These are phyloP conservation scores for Cryptomeria japonica DNA, from an alignment of 75 land plant genomes.

Conservation along the genomic window DNA sequence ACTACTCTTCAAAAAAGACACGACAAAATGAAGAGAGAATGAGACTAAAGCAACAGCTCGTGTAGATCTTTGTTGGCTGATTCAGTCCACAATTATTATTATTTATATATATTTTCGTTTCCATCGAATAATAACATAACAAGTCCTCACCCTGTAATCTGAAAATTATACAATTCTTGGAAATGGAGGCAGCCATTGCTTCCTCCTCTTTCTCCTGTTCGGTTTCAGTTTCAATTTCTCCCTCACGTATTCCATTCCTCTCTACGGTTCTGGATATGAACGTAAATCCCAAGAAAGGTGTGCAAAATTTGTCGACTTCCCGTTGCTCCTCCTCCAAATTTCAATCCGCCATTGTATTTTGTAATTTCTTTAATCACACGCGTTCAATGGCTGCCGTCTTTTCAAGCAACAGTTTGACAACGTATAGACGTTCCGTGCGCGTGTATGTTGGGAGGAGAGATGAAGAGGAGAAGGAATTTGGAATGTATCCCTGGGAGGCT, in stretches of 20 bases:
- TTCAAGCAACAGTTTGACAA: neutral
- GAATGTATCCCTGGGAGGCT: constrained; percentile 3
- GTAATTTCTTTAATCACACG: neutral
- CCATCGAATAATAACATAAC: neutral
- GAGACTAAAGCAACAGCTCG: too few relatives aligned
- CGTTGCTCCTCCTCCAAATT: neutral
- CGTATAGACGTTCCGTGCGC: neutral
- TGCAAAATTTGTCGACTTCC: neutral
- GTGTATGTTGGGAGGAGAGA: neutral
- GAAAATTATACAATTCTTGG: neutral
- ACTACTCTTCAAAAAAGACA: too few relatives aligned
- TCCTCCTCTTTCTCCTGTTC: neutral
- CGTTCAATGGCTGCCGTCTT: neutral
- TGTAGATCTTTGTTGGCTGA: neutral
- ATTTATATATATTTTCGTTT: neutral
- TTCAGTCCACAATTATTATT: neutral
- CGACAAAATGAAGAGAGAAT: too few relatives aligned
- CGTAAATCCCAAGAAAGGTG: neutral
- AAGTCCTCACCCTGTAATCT: neutral
- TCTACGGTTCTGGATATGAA: neutral
- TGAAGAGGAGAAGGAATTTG: neutral
- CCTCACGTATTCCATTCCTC: neutral
- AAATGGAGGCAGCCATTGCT: neutral
- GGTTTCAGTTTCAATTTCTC: neutral
- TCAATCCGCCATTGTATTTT: neutral